Conservation (phyloP, 2,329 filamentous ascomycete species). For the Leptosphaerulina australis region DNA sequence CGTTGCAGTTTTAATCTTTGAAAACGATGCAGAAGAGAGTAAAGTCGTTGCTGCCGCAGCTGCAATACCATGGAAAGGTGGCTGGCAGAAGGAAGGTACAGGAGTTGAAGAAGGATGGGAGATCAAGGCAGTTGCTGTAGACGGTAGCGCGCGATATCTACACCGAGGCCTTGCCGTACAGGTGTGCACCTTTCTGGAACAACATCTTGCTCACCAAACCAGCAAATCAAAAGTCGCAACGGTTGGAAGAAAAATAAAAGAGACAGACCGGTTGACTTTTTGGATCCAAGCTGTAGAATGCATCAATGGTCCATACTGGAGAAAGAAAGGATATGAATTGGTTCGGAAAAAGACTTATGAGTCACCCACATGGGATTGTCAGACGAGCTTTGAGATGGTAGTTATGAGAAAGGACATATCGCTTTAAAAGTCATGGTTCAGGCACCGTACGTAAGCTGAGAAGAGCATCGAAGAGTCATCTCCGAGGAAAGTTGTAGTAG, state of each 20-base stretch:
- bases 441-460: not conserved
- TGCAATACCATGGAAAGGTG: constrained; percentile 34
- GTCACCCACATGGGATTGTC: constrained; percentile 28
- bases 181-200: constrained; percentile 20
- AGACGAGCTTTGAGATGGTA: constrained; percentile 32
- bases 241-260: not conserved
- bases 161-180: constrained; percentile 28
- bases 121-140: constrained; percentile 34
- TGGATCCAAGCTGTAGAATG: constrained; percentile 36
- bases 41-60: constrained; percentile 33
- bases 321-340: constrained; percentile 30
- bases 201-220: not conserved
- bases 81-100: constrained; percentile 25
- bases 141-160: constrained; percentile 24
- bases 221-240: not conserved
- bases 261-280: constrained; percentile 12
- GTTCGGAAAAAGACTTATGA: constrained; percentile 20
- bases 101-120: constrained; percentile 34
- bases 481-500: not conserved
- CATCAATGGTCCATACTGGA: constrained; percentile 37
- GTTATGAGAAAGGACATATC: constrained; percentile 27
- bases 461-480: not conserved
- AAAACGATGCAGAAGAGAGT: constrained; percentile 1
- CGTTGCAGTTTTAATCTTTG: constrained; percentile 26
- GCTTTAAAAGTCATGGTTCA: not conserved